phyloP scores from a whole-genome alignment of 495 filamentous ascomycete genomes.

The Aspergillus cavernicola region DNA sequence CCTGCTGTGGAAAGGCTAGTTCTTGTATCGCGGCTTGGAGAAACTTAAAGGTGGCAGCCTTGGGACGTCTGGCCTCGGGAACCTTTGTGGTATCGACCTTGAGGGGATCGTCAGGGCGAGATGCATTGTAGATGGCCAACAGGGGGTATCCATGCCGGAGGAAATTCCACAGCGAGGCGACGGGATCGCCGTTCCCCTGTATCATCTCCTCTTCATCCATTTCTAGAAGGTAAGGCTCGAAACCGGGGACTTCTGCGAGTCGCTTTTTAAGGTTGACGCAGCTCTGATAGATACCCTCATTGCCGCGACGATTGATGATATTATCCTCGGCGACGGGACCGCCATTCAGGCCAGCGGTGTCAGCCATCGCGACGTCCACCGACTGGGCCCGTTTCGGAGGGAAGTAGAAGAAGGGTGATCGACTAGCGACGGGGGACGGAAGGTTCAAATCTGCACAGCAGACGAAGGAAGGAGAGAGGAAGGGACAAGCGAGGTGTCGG shows the following conservation, averaged over 20 bases:
- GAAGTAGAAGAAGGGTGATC: slow-evolving; percentile 5
- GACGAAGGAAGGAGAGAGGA: slow-evolving; percentile 20
- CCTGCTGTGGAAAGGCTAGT: slow-evolving; percentile 68
- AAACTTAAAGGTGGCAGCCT: slow-evolving; percentile 68
- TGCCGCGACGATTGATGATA: slow-evolving; percentile 92
- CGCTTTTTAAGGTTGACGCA: slow-evolving; percentile 79
- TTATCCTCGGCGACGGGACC: slow-evolving; percentile 73
- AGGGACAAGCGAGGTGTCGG: slow-evolving; percentile 16
- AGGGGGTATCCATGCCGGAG: slow-evolving; percentile 81
- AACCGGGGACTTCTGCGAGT: slow-evolving; percentile 76
- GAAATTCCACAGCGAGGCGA: slow-evolving; percentile 86
- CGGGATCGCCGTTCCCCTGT: slow-evolving; percentile 69
- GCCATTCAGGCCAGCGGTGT: slow-evolving; percentile 38
- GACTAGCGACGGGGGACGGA: slow-evolving; percentile 4
- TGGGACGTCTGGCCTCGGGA: slow-evolving; percentile 62
- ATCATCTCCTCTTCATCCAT: slow-evolving; percentile 59
- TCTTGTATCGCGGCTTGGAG: slow-evolving; percentile 66
- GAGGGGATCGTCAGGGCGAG: slow-evolving; percentile 61
- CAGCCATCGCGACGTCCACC: slow-evolving; percentile 35
- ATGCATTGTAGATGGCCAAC: slow-evolving; percentile 82
- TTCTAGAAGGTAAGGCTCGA: slow-evolving; percentile 64
- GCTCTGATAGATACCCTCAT: slow-evolving; percentile 92
- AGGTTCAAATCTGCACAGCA: slow-evolving; percentile 40
- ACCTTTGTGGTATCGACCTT: slow-evolving; percentile 57
- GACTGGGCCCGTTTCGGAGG: slow-evolving; percentile 21